These are phyloP conservation scores for Thermothielavioides terrestris DNA, from an alignment of 495 filamentous ascomycete species.

Conservation along the genomic window DNA sequence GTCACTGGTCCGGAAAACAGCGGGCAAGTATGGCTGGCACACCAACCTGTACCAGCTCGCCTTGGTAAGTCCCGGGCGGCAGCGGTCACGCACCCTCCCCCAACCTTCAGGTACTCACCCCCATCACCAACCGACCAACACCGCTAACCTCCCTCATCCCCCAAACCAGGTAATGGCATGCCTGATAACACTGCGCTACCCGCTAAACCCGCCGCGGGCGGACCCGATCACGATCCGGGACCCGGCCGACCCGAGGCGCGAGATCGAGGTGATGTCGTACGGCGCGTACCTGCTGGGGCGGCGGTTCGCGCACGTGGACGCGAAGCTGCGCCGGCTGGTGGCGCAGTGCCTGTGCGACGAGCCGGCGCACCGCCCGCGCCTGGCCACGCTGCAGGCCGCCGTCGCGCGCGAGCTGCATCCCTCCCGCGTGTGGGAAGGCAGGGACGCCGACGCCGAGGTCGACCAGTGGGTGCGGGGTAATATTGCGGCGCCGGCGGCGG, in stretches of 20 bases:
- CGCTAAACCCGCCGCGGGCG: neutral
- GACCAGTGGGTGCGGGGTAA: too few relatives aligned
- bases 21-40: neutral
- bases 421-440: neutral
- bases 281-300: neutral
- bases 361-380: neutral
- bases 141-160: too few relatives aligned
- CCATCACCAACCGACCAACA: neutral
- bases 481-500: too few relatives aligned
- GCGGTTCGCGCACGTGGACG: neutral
- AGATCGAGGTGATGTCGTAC: neutral
- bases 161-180: neutral
- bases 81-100: too few relatives aligned
- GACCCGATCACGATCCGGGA: neutral
- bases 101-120: too few relatives aligned
- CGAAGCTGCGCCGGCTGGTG: neutral
- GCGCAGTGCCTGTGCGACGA: neutral
- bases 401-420: neutral
- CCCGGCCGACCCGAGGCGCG: neutral
- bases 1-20: too few relatives aligned
- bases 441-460: neutral
- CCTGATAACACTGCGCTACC: neutral
- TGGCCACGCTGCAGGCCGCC: neutral
- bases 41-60: neutral
- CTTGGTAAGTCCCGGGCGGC: neutral